Conservation (phyloP, 495 filamentous ascomycete genomes). For the Talaromyces thailandensis region DNA sequence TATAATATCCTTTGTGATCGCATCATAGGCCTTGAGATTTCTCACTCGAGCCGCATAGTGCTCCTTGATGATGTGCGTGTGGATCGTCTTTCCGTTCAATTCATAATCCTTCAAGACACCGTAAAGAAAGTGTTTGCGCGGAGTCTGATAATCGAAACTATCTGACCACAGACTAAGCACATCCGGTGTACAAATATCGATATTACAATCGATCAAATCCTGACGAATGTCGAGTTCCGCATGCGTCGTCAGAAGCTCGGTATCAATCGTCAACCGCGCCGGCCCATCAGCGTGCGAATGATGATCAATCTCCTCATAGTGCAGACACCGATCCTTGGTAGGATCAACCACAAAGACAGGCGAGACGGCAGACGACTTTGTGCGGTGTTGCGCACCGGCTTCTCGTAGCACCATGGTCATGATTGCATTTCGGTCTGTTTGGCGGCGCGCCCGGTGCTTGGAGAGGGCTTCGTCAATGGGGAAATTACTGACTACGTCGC, state of each 20-base stretch:
- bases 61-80: conserved; percentile 76
- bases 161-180: conserved; percentile 93
- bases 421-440: conserved; percentile 85
- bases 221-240: conserved; percentile 69
- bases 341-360: conserved; percentile 86
- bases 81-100: conserved; percentile 89
- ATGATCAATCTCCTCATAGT: conserved; percentile 73
- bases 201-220: conserved; percentile 88
- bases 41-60: conserved; percentile 72
- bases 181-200: conserved; percentile 97
- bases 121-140: conserved; percentile 79
- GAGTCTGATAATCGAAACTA: conserved; percentile 91
- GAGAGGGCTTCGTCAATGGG: conserved; percentile 70
- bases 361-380: conserved; percentile 60
- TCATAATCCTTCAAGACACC: conserved; percentile 95
- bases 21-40: conserved; percentile 83
- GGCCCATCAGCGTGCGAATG: conserved; percentile 32
- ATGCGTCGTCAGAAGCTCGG: conserved; percentile 55
- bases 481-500: conserved; percentile 89
- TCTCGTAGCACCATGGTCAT: conserved; percentile 94
- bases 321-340: conserved; percentile 68
- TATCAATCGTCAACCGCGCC: conserved; percentile 58
- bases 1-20: conserved; percentile 81
- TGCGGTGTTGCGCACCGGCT: conserved; percentile 64
- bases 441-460: conserved; percentile 70